Conservation (phyloP, 768 basidiomycete species). For the Nevesoporus exiguus region DNA sequence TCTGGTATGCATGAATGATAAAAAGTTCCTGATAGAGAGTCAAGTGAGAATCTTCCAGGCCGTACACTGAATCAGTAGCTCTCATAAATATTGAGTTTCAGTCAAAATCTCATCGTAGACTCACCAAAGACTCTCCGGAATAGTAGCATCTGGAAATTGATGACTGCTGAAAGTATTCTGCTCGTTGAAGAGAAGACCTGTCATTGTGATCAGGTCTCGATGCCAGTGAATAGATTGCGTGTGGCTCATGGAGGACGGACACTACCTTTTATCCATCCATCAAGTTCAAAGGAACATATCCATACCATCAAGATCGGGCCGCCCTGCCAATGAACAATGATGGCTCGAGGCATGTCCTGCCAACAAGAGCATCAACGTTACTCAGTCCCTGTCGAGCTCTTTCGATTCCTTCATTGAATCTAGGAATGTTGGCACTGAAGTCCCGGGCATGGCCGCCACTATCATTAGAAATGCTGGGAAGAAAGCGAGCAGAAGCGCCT, state of each 20-base stretch:
- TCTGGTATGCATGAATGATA: not conserved
- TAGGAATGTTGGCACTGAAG: conserved; percentile 1
- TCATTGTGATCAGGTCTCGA: not conserved
- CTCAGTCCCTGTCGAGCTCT: too few relatives aligned
- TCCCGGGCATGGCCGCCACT: too few relatives aligned
- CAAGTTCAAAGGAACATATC: not conserved
- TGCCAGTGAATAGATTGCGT: not conserved
- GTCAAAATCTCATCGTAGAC: not conserved
- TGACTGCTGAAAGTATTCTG: not conserved
- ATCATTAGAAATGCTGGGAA: too few relatives aligned
- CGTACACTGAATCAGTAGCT: not conserved
- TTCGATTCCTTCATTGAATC: not conserved
- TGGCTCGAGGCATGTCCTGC: too few relatives aligned
- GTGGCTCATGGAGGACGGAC: not conserved
- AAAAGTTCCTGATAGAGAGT: not conserved
- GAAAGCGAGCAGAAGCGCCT: too few relatives aligned
- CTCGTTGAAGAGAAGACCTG: not conserved
- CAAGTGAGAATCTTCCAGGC: not conserved
- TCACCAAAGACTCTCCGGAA: not conserved
- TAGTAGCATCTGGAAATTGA: not conserved
- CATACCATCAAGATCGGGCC: not conserved
- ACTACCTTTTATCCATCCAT: conserved; percentile 12
- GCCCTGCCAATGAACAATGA: not conserved
- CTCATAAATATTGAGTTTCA: not conserved
- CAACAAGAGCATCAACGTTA: too few relatives aligned